A percentile compares a stretch with the other conserved stretches of the same genome.
phyloP scores from a whole-genome alignment of 768 basidiomycete species.

The Boletus eberwhitei region DNA sequence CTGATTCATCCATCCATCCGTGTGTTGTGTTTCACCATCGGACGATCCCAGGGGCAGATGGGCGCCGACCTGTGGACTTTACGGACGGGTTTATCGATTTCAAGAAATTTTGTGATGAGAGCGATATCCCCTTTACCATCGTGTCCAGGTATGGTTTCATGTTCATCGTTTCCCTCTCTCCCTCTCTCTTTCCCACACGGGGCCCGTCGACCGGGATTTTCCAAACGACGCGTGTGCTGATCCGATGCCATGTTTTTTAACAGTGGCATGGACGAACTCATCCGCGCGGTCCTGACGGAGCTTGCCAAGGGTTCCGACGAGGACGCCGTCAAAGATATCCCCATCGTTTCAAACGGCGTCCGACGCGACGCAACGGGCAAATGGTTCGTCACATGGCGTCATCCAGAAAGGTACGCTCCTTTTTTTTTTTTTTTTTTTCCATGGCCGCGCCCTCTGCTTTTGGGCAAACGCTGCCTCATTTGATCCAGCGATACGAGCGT shows the following conservation, averaged over 20 bases:
- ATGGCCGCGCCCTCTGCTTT: not conserved
- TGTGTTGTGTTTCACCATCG: not conserved
- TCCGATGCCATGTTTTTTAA: not conserved
- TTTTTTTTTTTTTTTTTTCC: not conserved
- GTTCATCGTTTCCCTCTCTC: not conserved
- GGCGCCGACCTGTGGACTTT: constrained; percentile 11
- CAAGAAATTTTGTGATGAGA: constrained; percentile 75
- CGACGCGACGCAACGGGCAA: constrained; percentile 52
- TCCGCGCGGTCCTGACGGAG: constrained; percentile 79
- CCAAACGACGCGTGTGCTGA: constrained; percentile 1
- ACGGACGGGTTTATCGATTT: constrained; percentile 78
- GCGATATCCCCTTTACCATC: constrained; percentile 85
- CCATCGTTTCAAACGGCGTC: constrained; percentile 94
- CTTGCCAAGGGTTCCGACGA: constrained; percentile 56
- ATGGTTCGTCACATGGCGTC: constrained; percentile 85
- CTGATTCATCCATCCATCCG: not conserved
- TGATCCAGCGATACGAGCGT: not conserved
- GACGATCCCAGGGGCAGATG: constrained; percentile 7
- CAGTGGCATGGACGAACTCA: constrained; percentile 92
- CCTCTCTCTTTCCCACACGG: constrained; percentile 5
- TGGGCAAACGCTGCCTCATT: not conserved
- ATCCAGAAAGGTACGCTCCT: constrained; percentile 72
- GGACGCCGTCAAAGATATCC: constrained; percentile 69
- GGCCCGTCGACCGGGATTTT: not conserved
- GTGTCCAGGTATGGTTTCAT: constrained; percentile 71